Evolutionary conservation across 2,329 filamentous ascomycete species (phyloP).

Genomic region (Remersonia thermophila): DNA sequence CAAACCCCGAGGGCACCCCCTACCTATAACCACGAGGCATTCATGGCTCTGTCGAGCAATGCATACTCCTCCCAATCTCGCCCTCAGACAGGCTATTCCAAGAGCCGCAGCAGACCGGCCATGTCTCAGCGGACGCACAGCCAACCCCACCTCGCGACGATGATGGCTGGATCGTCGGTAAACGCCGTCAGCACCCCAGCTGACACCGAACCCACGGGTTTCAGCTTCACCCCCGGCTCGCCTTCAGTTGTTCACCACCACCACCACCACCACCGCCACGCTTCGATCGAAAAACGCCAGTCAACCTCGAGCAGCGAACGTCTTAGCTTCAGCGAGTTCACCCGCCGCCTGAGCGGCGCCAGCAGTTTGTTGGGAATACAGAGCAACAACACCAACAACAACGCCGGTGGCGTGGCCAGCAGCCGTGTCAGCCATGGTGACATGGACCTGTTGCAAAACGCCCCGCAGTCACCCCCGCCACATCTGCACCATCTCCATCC

Average conservation of each 20-base stretch:
- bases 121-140: constrained; percentile 34
- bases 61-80: constrained; percentile 24
- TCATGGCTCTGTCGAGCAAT: constrained; percentile 20
- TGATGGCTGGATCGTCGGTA: constrained; percentile 12
- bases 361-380: constrained; percentile 48
- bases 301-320: constrained; percentile 44
- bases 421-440: constrained; percentile 33
- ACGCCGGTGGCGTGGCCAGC: constrained; percentile 23
- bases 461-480: constrained; percentile 16
- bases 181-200: constrained; percentile 1
- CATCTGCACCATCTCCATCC: constrained; percentile 23
- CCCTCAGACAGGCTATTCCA: constrained; percentile 43
- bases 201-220: constrained; percentile 22
- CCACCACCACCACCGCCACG: constrained; percentile 5
- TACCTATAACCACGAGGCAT: constrained; percentile 25
- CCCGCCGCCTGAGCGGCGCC: constrained; percentile 47
- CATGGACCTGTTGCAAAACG: constrained; percentile 27
- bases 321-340: constrained; percentile 49
- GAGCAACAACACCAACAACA: constrained; percentile 38
- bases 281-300: constrained; percentile 36
- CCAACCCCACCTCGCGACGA: constrained; percentile 32
- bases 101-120: constrained; percentile 28
- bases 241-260: constrained; percentile 6
- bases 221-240: constrained; percentile 9
- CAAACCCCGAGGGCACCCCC: constrained; percentile 21